Evolutionary conservation across 768 basidiomycete species (phyloP), one percentile per base, ranked within the genome.

Genomic region (Mycena epipterygia): DNA sequence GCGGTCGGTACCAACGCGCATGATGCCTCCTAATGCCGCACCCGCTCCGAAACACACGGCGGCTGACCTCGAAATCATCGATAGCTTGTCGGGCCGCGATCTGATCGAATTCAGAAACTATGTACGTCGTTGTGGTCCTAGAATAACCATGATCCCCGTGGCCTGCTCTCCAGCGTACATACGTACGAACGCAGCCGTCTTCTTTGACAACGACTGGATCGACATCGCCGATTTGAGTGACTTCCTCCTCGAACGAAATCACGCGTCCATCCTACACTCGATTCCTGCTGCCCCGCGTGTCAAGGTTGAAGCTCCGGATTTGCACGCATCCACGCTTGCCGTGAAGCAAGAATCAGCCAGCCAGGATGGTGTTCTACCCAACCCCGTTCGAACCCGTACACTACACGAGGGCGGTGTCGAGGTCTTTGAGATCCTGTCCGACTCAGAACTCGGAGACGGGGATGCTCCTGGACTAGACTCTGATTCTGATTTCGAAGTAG

Each of bases 41-140:
- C 39, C 39, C 39, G 39, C 39, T 17, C 4, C 39, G 39, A n/a
- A n/a, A n/a, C n/a, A n/a, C 39, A 41, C 39, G 13, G 39, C 39
- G 2, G 62, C 51, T 9, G 51, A 64, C 41, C 6, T 30, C 16
- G 51, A 29, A 23, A 21, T 53, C 39, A 25, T 64, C 19, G 62
- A 64, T 39, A 42, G 51, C 25, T 13, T 64, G 29, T 33, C 62
- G 1, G 51, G 19, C 14, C 51, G 62, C 5, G 39, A 46, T 44
- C 27, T 60, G 58, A 60, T 46, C 5, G 49, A 25, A 23, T 63
- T 63, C 33, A 35, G 49, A 17, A 41, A 63, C 13, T 52, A 37
- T 19, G 61, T 63, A 52, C 23, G 58, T 46, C 30, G 29, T 8
- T 42, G 3, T 12, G 23, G 19, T n/a, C 39, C 5, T 41, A 41